phyloP scores from a whole-genome alignment of 208 protist species.

The Leishmania major region DNA sequence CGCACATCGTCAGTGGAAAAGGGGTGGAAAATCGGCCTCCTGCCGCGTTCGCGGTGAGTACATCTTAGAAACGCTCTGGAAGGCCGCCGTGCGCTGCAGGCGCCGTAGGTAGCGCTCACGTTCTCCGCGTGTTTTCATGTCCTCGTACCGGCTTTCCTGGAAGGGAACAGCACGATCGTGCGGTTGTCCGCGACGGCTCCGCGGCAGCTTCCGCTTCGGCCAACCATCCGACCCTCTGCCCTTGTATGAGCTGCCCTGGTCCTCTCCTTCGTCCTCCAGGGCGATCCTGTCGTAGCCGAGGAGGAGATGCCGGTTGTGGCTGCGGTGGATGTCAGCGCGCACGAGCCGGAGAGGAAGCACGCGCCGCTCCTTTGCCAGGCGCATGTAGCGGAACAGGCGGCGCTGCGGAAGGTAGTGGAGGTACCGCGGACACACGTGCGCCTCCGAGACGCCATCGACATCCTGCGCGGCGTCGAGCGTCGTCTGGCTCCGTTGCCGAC shows the following conservation, averaged over 20 bases:
- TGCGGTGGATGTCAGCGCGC: constrained; percentile 36
- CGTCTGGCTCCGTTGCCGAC: constrained; percentile 1
- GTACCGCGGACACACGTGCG: constrained; percentile 31
- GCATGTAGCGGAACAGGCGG: constrained; percentile 63
- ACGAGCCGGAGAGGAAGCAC: constrained; percentile 71
- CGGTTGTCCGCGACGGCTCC: background rate
- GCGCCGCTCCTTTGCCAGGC: constrained; percentile 55
- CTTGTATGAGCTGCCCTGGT: background rate
- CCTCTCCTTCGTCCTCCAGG: constrained; percentile 11
- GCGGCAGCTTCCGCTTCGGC: constrained; percentile 23
- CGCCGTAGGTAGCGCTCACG: constrained; percentile 49
- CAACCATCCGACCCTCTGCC: constrained; percentile 1
- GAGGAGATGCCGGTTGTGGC: constrained; percentile 63
- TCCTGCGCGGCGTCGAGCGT: background rate
- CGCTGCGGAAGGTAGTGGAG: constrained; percentile 33
- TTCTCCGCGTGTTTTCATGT: constrained; percentile 42
- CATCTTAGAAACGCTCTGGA: constrained; percentile 47
- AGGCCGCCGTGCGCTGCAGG: constrained; percentile 45
- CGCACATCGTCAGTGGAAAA: constrained; percentile 6
- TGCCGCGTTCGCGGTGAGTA: constrained; percentile 39
- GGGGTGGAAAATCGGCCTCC: constrained; percentile 38
- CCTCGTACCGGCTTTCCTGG: constrained; percentile 13
- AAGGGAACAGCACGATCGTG: constrained; percentile 5
- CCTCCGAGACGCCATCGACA: constrained; percentile 6
- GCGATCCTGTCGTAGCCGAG: constrained; percentile 63